Base-by-base conservation (phyloP, 2,329 filamentous ascomycete species). In the Colletotrichum aenigma region DNA sequence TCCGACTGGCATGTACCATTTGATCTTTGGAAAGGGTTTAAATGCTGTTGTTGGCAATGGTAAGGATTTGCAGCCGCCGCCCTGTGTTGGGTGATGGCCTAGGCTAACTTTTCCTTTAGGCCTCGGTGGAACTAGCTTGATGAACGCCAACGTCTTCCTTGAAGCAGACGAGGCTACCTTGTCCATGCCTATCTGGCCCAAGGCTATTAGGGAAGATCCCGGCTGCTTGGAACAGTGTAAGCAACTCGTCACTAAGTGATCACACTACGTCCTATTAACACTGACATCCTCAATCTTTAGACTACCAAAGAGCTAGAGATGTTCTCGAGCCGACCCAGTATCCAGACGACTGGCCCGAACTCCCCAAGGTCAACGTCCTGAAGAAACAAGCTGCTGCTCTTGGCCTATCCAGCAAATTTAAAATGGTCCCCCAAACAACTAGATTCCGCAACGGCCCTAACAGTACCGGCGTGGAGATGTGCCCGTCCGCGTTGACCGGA, bases 101-200 rank as follows among this genome's bases (percentile, higher is more conserved):
- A 12, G 43, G 21, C 70, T 77, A 48, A 77, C 55, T 13, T n/a
- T 10, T 67, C 62, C 13, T n/a, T 9, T 52, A 90, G 88, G 91
- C 2, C 89, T 94, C 34, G 93, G 92, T 13, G 92, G 92, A 12
- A 93, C 91, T 3, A 93, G 91, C 80, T 81, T 94, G 32, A 88
- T 94, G 55, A 94, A 94, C 77, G 91, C 92, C 12, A 94, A 94
- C 79, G 90, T 94, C 3, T 94, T 93, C 78, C 83, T 94, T 18
- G 87, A 90, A 77, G 89, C 91, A 4, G 91, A 93, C 71, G 81
- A 88, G 16, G 85, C 86, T 6, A 90, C 90, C 0, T 82, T 94
- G 71, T 80, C 82, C 3, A 86, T 91, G 82, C 85, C 87, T 3
- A 83, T 86, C 10, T 94, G 92, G 92, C 92, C 93, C 0, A 79